Conservation (phyloP, 1,284 basidiomycete genomes). For the Caloboletus inedulis region DNA sequence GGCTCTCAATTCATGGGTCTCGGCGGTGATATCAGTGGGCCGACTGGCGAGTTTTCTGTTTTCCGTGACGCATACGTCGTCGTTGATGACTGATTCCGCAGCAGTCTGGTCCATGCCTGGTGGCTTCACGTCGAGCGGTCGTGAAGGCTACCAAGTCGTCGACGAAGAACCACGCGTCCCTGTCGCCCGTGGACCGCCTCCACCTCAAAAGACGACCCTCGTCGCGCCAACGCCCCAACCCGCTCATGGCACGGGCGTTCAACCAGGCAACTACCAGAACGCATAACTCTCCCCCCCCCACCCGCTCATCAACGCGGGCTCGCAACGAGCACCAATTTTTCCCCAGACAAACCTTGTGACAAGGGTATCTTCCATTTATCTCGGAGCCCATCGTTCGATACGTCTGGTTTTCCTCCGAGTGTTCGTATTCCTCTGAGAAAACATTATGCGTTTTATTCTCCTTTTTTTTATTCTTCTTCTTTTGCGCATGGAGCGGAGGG, state of each 20-base stretch:
- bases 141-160: conserved; percentile 72
- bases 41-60: conserved; percentile 49
- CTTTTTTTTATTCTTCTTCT: conserved; percentile 46
- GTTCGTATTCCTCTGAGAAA: conserved; percentile 31
- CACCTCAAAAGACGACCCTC: conserved; percentile 25
- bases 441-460: conserved; percentile 32
- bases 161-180: conserved; percentile 53
- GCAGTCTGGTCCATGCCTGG: conserved; percentile 86
- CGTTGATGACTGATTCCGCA: background rate
- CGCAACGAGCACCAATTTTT: background rate
- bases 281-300: conserved; percentile 5
- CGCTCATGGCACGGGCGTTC: conserved; percentile 9
- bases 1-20: conserved; percentile 61
- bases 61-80: background rate
- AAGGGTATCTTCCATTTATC: background rate
- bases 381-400: background rate
- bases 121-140: conserved; percentile 58
- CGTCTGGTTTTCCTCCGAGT: conserved; percentile 23
- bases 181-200: conserved; percentile 34
- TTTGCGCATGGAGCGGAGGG: conserved; percentile 62
- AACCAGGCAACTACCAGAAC: conserved; percentile 29
- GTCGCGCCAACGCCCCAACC: conserved; percentile 14
- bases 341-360: background rate
- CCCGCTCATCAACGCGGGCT: background rate
- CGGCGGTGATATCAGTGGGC: conserved; percentile 54